phyloP scores from a whole-genome alignment of 805 yeast species.

The Ogataea wickerhamii region DNA sequence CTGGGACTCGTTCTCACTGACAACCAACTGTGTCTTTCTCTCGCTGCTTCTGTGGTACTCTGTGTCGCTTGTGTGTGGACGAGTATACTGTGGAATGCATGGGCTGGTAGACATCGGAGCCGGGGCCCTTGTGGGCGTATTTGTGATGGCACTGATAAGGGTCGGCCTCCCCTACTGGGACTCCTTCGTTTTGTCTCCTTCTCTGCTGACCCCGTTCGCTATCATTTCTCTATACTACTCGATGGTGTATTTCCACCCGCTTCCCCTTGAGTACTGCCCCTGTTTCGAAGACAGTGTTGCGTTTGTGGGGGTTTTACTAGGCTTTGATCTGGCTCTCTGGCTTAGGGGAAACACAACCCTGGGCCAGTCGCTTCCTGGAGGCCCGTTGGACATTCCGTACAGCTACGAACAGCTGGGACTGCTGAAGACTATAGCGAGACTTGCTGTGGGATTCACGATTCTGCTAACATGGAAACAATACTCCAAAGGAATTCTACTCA shows the following conservation, averaged over 20 bases:
- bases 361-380: conserved; percentile 6
- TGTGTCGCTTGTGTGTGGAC: conserved; percentile 65
- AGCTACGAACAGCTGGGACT: conserved; percentile 41
- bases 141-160: conserved; percentile 47
- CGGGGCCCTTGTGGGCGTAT: conserved; percentile 64
- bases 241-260: conserved; percentile 66
- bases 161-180: conserved; percentile 44
- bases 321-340: conserved; percentile 67
- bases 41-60: conserved; percentile 45
- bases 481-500: conserved; percentile 64
- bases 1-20: conserved; percentile 14
- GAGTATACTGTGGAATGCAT: conserved; percentile 97
- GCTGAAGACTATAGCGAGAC: conserved; percentile 40
- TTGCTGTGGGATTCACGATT: conserved; percentile 55
- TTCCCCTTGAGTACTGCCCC: conserved; percentile 91
- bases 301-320: conserved; percentile 81
- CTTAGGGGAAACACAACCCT: conserved; percentile 26
- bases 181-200: conserved; percentile 32
- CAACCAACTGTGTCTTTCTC: conserved; percentile 5
- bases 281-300: conserved; percentile 96
- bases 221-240: conserved; percentile 41
- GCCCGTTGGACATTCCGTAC: conserved; percentile 36
- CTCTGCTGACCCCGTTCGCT: conserved; percentile 33
- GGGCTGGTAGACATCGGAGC: conserved; percentile 73
- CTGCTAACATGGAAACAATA: conserved; percentile 72